A percentile compares a stretch with the other conserved stretches of the same genome.
Conservation (phyloP, 441 rosid genomes). For the Populus hybrid region DNA sequence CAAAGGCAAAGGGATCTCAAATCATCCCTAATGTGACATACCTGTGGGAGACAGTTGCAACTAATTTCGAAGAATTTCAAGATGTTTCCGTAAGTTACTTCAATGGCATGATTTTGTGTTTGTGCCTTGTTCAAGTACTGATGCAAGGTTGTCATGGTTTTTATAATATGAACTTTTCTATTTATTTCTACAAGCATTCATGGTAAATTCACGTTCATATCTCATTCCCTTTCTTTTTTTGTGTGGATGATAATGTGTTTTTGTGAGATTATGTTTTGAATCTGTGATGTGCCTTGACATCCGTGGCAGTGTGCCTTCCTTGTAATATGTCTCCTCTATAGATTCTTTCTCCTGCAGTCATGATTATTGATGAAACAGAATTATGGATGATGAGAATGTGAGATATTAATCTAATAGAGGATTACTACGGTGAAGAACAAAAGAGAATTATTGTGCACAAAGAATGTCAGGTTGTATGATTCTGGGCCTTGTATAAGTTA, state of each 20-base stretch:
- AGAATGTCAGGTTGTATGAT: too few relatives aligned
- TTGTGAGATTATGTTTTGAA: neutral
- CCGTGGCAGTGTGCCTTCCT: neutral
- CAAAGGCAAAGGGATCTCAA: conserved; percentile 76
- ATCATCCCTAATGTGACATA: conserved; percentile 58
- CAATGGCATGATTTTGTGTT: conserved; percentile 10
- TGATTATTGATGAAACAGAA: too few relatives aligned
- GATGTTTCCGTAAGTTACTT: conserved; percentile 83
- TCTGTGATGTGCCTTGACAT: too few relatives aligned
- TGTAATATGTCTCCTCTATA: too few relatives aligned
- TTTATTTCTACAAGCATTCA: neutral
- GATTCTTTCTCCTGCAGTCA: too few relatives aligned
- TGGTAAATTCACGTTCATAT: neutral
- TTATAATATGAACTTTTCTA: neutral
- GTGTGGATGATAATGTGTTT: neutral
- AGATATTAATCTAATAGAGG: too few relatives aligned
- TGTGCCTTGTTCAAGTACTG: neutral
- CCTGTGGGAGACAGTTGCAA: conserved; percentile 77
- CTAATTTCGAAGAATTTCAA: conserved; percentile 8
- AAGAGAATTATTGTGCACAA: too few relatives aligned
- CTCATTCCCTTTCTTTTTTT: neutral
- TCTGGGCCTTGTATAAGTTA: neutral
- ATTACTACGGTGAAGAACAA: too few relatives aligned
- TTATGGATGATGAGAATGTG: too few relatives aligned
- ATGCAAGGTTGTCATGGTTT: neutral